Conservation (phyloP, 495 filamentous ascomycete genomes). For the Alectoria sarmentosa region DNA sequence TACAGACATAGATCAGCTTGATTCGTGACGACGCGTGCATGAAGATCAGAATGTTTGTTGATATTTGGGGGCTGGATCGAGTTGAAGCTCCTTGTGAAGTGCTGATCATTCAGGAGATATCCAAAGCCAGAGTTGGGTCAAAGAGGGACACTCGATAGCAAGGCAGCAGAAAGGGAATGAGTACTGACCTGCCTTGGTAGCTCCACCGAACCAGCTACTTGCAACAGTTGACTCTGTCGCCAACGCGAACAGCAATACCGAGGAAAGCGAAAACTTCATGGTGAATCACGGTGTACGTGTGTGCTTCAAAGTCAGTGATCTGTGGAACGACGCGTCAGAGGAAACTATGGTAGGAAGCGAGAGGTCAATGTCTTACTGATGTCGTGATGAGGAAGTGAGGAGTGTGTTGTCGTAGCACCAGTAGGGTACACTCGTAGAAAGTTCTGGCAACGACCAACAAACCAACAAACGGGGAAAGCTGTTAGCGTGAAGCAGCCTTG, state of each 20-base stretch:
- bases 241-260: conserved; percentile 61
- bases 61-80: neutral
- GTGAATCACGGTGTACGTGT: conserved; percentile 21
- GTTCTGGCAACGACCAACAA: neutral
- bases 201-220: conserved; percentile 62
- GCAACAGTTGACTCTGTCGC: conserved; percentile 62
- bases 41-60: neutral
- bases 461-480: conserved; percentile 15
- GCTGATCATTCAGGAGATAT: neutral
- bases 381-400: conserved; percentile 9
- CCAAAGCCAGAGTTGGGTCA: neutral
- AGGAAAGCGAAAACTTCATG: conserved; percentile 69
- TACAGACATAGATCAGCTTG: conserved; percentile 32
- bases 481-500: conserved; percentile 10
- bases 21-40: conserved; percentile 8
- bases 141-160: neutral
- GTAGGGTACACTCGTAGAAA: too few species aligned
- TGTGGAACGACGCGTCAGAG: neutral
- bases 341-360: neutral
- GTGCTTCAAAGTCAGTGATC: neutral
- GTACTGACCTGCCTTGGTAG: conserved; percentile 62
- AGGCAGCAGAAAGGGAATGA: neutral
- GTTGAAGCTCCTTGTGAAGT: neutral
- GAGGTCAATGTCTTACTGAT: neutral
- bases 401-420: conserved; percentile 6